phyloP scores from a whole-genome alignment of 208 protist genomes.

The Acanthamoeba healyi region DNA sequence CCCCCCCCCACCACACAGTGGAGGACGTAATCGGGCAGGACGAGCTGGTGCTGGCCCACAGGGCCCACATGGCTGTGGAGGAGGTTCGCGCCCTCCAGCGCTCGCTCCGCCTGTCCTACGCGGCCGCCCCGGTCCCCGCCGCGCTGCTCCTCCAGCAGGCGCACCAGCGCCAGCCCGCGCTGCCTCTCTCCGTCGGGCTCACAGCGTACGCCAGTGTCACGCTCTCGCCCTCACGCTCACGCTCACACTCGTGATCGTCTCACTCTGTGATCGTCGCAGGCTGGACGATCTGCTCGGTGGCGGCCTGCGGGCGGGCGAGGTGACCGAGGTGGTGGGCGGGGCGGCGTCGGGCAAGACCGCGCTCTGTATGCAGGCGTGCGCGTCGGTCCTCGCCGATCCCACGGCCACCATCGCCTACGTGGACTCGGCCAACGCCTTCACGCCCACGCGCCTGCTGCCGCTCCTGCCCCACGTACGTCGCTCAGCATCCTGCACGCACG shows the following conservation, averaged over 20 bases:
- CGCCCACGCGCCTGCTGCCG: neutral
- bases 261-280: neutral
- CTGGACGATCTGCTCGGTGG: neutral
- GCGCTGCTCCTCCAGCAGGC: neutral
- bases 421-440: conserved; percentile 35
- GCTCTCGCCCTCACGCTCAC: too few relatives aligned
- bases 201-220: neutral
- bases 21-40: neutral
- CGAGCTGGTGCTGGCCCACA: conserved; percentile 1
- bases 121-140: neutral
- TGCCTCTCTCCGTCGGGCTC: neutral
- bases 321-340: conserved; percentile 12
- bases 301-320: neutral
- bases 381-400: neutral
- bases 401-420: neutral
- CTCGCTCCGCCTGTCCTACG: neutral
- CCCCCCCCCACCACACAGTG: neutral
- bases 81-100: neutral
- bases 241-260: too few relatives aligned
- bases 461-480: neutral
- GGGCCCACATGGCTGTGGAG: neutral
- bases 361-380: neutral
- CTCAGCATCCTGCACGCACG: too few relatives aligned
- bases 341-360: conserved; percentile 8
- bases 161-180: neutral